These are phyloP conservation scores for Cymbopogon citratus DNA, from an alignment of 176 grass and related monocot genomes.

Conservation along the genomic window DNA sequence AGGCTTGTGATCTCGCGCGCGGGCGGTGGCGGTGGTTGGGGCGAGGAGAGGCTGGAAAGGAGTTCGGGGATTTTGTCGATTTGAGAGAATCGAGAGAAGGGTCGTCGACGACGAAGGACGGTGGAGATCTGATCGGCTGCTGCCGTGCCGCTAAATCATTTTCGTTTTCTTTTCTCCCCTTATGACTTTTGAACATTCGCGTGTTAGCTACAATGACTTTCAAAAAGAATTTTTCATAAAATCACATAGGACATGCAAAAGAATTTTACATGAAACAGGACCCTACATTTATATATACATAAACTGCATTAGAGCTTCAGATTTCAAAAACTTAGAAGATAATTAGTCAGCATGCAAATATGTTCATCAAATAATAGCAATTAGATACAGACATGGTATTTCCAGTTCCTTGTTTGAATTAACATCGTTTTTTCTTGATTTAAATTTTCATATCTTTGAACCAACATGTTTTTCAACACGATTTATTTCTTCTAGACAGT, in stretches of 20 bases:
- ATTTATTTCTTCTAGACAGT: background rate
- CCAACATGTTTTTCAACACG: background rate
- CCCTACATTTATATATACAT: background rate
- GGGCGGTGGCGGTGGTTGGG: constrained; percentile 22
- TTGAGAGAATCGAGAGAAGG: background rate
- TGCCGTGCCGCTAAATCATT: background rate
- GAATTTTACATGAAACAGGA: background rate
- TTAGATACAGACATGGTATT: background rate
- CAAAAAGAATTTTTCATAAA: background rate
- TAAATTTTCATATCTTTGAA: background rate
- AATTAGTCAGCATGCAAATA: background rate
- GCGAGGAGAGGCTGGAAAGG: background rate
- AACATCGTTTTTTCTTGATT: background rate
- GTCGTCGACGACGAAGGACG: background rate
- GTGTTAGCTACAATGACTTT: background rate
- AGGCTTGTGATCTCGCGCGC: constrained; percentile 27
- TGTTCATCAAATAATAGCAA: too few relatives aligned
- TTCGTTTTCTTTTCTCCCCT: background rate
- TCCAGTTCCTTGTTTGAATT: background rate
- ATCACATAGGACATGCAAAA: background rate
- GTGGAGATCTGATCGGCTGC: constrained; percentile 25
- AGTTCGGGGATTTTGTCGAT: background rate
- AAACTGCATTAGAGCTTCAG: background rate
- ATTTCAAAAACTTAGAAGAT: background rate
- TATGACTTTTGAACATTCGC: background rate